Conservation (phyloP, 306 rosid genomes). For the Cucurbita ficifolia region DNA sequence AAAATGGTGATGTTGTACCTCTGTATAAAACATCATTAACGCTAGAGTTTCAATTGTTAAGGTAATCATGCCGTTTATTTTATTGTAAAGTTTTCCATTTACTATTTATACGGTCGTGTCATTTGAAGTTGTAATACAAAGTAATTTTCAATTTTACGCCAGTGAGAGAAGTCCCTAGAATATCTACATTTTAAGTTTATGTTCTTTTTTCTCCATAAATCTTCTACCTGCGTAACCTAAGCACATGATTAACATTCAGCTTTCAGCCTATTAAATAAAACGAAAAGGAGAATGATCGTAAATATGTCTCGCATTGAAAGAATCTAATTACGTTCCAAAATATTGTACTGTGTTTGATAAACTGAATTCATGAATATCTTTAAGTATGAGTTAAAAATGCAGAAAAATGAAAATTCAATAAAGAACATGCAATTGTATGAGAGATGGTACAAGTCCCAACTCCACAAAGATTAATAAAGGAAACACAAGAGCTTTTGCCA, state of each 20-base stretch:
- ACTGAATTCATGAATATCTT: background rate
- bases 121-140: background rate
- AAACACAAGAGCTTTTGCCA: background rate
- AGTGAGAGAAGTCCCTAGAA: background rate
- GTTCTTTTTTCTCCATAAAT: background rate
- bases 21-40: too few species aligned
- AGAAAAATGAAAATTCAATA: background rate
- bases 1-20: too few species aligned
- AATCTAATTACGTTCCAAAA: background rate
- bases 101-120: too few species aligned
- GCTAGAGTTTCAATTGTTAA: too few species aligned
- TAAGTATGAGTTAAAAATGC: background rate
- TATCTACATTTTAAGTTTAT: background rate
- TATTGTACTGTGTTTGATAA: background rate
- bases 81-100: too few species aligned
- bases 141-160: background rate
- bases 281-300: background rate
- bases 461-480: background rate
- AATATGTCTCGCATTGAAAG: background rate
- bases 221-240: background rate
- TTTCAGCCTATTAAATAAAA: background rate
- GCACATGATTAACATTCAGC: background rate
- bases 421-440: background rate
- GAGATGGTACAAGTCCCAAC: background rate
- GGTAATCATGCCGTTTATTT: too few species aligned